These are phyloP conservation scores for Fusarium hostae DNA, from an alignment of 2,329 filamentous ascomycete species.

Conservation along the genomic window DNA sequence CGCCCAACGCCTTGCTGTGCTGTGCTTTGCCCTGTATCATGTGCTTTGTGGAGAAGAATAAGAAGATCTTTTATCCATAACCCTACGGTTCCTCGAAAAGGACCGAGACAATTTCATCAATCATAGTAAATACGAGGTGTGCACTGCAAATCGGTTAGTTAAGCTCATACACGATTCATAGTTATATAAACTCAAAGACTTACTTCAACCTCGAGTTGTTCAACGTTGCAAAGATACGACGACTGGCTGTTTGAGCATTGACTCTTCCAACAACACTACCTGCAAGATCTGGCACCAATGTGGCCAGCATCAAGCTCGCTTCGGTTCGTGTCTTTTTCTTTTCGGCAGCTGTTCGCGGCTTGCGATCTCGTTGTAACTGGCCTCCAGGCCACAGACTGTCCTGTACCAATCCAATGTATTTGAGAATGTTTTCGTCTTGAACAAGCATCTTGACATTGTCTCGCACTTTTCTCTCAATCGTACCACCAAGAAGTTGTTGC, in stretches of 20 bases:
- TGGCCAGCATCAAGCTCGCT: slow-evolving; percentile 88
- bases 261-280: slow-evolving; percentile 91
- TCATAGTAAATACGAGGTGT: slow-evolving; percentile 75
- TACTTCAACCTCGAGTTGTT: slow-evolving; percentile 93
- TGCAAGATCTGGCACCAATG: slow-evolving; percentile 88
- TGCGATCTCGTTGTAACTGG: slow-evolving; percentile 59
- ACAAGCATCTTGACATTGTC: slow-evolving; percentile 80
- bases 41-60: slow-evolving; percentile 21
- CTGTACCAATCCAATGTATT: slow-evolving; percentile 78
- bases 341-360: slow-evolving; percentile 73
- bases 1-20: slow-evolving; percentile 40
- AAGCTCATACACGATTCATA: neutral
- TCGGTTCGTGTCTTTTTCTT: slow-evolving; percentile 85
- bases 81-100: slow-evolving; percentile 63
- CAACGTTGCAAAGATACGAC: slow-evolving; percentile 87
- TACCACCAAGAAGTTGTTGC: slow-evolving; percentile 94
- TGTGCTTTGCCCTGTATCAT: slow-evolving; percentile 16
- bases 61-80: slow-evolving; percentile 2
- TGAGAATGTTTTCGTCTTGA: slow-evolving; percentile 81
- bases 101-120: slow-evolving; percentile 76
- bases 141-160: slow-evolving; percentile 56
- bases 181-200: slow-evolving; percentile 54
- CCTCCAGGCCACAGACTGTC: slow-evolving; percentile 86
- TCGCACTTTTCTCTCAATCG: slow-evolving; percentile 93
- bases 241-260: slow-evolving; percentile 90